Evolutionary conservation across 164 flowering plant genomes (phyloP).

Genomic region (Pachysandra terminalis): DNA sequence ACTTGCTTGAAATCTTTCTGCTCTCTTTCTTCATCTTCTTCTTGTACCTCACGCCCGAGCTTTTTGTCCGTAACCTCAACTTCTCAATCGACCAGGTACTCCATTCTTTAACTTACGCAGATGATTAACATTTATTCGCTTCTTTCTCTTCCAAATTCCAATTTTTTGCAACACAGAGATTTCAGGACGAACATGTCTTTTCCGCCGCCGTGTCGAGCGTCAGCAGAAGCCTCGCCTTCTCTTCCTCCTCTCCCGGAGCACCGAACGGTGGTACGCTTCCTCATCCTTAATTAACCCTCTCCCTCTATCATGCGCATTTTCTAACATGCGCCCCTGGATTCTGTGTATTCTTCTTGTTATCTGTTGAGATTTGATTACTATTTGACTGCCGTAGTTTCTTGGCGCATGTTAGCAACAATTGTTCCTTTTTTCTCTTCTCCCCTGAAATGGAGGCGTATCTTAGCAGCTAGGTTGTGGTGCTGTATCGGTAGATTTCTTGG

Average conservation of each 20-base stretch:
- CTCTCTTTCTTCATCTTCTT: background rate
- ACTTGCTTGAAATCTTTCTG: background rate
- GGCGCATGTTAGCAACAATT: slow-evolving; percentile 2
- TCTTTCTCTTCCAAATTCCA: too few species aligned
- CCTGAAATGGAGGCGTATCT: background rate
- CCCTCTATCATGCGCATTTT: too few species aligned
- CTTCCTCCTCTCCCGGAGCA: slow-evolving; percentile 48
- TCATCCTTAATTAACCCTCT: background rate
- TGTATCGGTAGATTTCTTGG: slow-evolving; percentile 57
- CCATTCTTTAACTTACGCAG: too few species aligned
- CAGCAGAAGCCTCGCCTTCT: slow-evolving; percentile 17
- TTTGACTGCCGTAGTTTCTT: background rate
- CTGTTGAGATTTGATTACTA: too few species aligned
- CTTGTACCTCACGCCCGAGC: background rate
- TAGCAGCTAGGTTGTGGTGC: slow-evolving; percentile 64
- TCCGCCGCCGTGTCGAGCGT: background rate
- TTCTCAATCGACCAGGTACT: too few species aligned
- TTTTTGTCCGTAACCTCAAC: slow-evolving; percentile 3
- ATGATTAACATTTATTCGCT: too few species aligned
- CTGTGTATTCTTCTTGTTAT: too few species aligned
- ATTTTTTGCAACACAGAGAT: slow-evolving; percentile 4
- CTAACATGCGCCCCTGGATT: background rate
- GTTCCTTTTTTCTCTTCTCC: background rate
- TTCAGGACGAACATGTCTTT: slow-evolving; percentile 36
- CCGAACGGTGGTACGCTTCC: slow-evolving; percentile 40